Conservation (phyloP, 495 filamentous ascomycete species). For the Ramalina peruviana region DNA sequence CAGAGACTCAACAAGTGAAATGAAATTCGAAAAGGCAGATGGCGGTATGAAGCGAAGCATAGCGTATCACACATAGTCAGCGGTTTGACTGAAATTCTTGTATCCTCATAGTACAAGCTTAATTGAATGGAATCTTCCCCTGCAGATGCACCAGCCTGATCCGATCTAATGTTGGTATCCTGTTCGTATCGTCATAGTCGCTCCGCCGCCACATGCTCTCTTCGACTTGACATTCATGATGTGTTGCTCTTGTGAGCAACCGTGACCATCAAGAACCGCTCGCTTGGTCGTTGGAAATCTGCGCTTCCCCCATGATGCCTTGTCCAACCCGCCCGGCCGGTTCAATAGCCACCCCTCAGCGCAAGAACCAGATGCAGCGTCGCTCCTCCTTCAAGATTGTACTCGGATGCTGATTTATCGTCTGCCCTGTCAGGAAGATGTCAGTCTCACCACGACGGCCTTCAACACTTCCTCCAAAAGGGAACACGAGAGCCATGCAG, state of each 20-base stretch:
- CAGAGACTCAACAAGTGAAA: too few species aligned
- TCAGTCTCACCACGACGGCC: not conserved
- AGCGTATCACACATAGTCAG: too few species aligned
- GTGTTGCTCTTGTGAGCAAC: too few species aligned
- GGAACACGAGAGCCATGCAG: not conserved
- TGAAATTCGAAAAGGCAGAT: not conserved
- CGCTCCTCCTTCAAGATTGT: conserved; percentile 78
- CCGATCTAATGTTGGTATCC: too few species aligned
- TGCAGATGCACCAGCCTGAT: too few species aligned
- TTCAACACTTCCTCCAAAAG: not conserved
- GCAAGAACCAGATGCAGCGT: conserved; percentile 93
- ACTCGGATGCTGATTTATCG: conserved; percentile 75
- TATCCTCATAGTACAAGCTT: too few species aligned
- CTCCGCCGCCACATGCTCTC: too few species aligned
- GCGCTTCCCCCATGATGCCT: not conserved
- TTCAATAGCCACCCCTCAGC: conserved; percentile 55
- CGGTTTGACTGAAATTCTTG: too few species aligned
- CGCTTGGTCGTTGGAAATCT: not conserved
- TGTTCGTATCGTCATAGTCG: too few species aligned
- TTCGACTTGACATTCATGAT: too few species aligned
- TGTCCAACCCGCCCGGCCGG: not conserved
- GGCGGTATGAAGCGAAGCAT: not conserved
- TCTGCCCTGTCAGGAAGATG: conserved; percentile 53
- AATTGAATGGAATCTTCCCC: too few species aligned
- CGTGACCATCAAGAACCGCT: too few species aligned